A percentile compares a stretch with the other conserved stretches of the same genome.
phyloP scores from a whole-genome alignment of 345 rosid genomes.

The Erysimum cheiranthoides region DNA sequence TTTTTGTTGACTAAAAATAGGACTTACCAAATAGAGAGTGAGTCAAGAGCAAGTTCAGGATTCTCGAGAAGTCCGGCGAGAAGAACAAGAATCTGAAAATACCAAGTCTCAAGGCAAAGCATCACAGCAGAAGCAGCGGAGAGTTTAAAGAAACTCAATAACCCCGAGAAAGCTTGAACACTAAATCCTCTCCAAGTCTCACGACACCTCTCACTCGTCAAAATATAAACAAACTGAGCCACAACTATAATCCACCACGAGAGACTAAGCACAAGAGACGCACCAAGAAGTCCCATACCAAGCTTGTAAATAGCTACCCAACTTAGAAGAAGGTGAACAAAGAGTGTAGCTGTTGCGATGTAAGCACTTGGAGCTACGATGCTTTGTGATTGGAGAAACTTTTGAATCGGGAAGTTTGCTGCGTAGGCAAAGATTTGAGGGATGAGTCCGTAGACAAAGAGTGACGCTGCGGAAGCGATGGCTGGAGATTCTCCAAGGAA shows the following conservation, averaged over 20 bases:
- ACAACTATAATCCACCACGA: constrained; percentile 67
- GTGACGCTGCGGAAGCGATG: constrained; percentile 63
- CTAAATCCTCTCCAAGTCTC: constrained; percentile 59
- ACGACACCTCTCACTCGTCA: constrained; percentile 52
- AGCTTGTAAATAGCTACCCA: constrained; percentile 54
- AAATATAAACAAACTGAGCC: constrained; percentile 60
- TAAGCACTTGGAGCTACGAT: constrained; percentile 66
- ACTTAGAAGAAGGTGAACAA: constrained; percentile 49
- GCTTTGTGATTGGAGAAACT: constrained; percentile 64
- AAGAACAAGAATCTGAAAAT: constrained; percentile 62
- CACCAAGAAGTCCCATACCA: constrained; percentile 58
- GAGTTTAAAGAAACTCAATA: constrained; percentile 55
- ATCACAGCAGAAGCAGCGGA: constrained; percentile 70
- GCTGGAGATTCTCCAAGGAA: constrained; percentile 58
- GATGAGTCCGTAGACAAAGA: constrained; percentile 62
- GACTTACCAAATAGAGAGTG: constrained; percentile 46
- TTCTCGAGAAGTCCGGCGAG: constrained; percentile 63
- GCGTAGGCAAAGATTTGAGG: constrained; percentile 73
- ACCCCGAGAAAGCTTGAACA: constrained; percentile 54
- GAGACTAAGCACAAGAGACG: constrained; percentile 58
- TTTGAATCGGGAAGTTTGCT: constrained; percentile 66
- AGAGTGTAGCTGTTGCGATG: constrained; percentile 53
- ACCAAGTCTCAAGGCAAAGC: constrained; percentile 71
- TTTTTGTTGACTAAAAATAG: not conserved
- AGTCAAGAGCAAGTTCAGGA: constrained; percentile 59